A percentile compares a stretch with the other conserved stretches of the same genome.
phyloP scores from a whole-genome alignment of 2,329 filamentous ascomycete genomes.

The Fusarium verrucosum region DNA sequence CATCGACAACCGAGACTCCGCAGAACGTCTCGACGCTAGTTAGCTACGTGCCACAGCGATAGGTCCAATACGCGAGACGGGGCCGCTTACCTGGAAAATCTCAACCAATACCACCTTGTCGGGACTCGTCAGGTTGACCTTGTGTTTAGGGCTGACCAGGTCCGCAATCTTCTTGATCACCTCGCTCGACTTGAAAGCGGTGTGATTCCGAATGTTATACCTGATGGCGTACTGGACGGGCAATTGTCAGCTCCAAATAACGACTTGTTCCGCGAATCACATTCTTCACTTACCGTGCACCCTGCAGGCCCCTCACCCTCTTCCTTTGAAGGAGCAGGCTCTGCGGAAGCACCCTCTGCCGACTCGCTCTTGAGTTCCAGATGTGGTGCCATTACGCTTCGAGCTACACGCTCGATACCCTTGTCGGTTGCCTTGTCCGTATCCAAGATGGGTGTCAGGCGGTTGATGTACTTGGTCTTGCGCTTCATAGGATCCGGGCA shows the following conservation, averaged over 20 bases:
- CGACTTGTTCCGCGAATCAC: slow-evolving; percentile 7
- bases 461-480: slow-evolving; percentile 67
- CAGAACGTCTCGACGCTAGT: slow-evolving; percentile 69
- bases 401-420: slow-evolving; percentile 72
- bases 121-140: slow-evolving; percentile 79
- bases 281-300: slow-evolving; percentile 54
- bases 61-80: slow-evolving; percentile 32
- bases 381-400: slow-evolving; percentile 67
- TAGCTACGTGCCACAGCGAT: slow-evolving; percentile 29
- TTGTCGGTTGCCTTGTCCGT: slow-evolving; percentile 73
- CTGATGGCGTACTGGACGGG: slow-evolving; percentile 79
- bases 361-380: slow-evolving; percentile 61
- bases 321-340: slow-evolving; percentile 22
- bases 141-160: slow-evolving; percentile 72
- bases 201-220: slow-evolving; percentile 79
- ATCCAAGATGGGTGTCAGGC: slow-evolving; percentile 61
- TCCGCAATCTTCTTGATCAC: slow-evolving; percentile 77
- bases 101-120: slow-evolving; percentile 84
- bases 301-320: slow-evolving; percentile 35
- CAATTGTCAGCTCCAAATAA: slow-evolving; percentile 27
- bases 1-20: slow-evolving; percentile 81
- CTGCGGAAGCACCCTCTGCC: slow-evolving; percentile 27
- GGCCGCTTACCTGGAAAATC: slow-evolving; percentile 73
- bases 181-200: slow-evolving; percentile 69
- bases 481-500: slow-evolving; percentile 54